Evolutionary conservation across 495 filamentous ascomycete genomes (phyloP), one percentile per base, ranked within the genome.

Genomic region (Platismatia glauca): DNA sequence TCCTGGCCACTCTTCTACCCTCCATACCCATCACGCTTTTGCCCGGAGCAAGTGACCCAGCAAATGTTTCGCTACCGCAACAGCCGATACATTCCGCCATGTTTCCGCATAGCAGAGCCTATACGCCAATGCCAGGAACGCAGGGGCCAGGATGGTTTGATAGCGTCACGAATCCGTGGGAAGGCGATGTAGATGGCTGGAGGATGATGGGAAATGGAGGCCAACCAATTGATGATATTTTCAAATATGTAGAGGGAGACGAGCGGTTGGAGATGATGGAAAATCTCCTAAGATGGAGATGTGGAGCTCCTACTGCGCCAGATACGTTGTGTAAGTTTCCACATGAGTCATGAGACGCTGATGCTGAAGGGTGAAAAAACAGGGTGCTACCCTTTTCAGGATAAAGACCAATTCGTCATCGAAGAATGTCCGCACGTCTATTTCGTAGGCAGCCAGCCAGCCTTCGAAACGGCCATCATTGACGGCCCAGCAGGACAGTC

Each of bases 311-410:
- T 18, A 98, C 94, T 1, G 95, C 95, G 7, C 94, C 94, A 2
- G 94, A 99, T 75, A 99, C 94, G 4, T 72, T 98, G 60, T 97
- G 93, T 95, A 80, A 77, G 89, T 78, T 20, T 46, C 38, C 41
- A 22, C 7, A 16, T 12, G 12, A 13, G 7, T 3, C 5, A 31
- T 9, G n/a, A 4, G 3, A 57, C 8, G 20, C 31, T 41, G 18
- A 33, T 57, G 65, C 57, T 66, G 31, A 66, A 52, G 29, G 24
- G 46, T 24, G 38, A 33, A 7, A 3, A 34, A 27, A 41, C 64
- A 96, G 91, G 91, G 93, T 88, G 87, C 60, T 97, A 97, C 72
- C 94, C 94, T 12, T 97, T 95, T 75, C 89, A 96, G 76, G 85
- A 89, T 43, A 81, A 88, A 55, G 94, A 99, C 69, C 91, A 87